A percentile compares a stretch with the other conserved stretches of the same genome.
Conservation (phyloP, 768 basidiomycete species). For the Russula sp. region DNA sequence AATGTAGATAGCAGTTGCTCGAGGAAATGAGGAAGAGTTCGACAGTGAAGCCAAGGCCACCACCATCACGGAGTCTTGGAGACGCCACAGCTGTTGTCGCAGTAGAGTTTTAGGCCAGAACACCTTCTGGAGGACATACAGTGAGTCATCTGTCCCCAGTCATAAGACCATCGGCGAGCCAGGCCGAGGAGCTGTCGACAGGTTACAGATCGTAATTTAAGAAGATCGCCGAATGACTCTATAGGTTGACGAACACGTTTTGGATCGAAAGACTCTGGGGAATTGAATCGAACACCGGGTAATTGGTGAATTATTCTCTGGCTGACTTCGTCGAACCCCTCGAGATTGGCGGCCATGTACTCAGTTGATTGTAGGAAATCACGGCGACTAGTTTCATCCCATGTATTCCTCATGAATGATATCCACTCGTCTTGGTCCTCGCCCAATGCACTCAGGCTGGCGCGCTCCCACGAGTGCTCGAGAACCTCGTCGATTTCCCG, state of each 20-base stretch:
- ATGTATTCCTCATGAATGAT: too few relatives aligned
- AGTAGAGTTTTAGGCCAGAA: not conserved
- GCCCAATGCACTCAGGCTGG: too few relatives aligned
- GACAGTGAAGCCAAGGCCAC: constrained; percentile 13
- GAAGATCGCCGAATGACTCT: not conserved
- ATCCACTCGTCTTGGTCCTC: too few relatives aligned
- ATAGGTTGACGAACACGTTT: not conserved
- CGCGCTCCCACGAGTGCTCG: not conserved
- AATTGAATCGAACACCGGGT: not conserved
- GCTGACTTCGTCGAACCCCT: not conserved
- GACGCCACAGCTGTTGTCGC: not conserved
- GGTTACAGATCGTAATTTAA: not conserved
- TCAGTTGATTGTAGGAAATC: not conserved
- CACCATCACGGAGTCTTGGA: constrained; percentile 5
- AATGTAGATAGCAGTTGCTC: not conserved
- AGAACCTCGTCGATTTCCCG: not conserved
- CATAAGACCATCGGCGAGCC: too few relatives aligned
- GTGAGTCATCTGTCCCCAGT: too few relatives aligned
- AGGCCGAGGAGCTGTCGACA: not conserved
- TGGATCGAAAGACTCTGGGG: fast-evolving
- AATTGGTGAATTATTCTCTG: not conserved
- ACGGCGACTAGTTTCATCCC: too few relatives aligned
- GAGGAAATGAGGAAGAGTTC: constrained; percentile 17
- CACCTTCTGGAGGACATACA: not conserved
- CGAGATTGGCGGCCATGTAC: not conserved